Evolutionary conservation across 2,329 filamentous ascomycete genomes (phyloP).

Genomic region (Pestalotiopsis sp.): DNA sequence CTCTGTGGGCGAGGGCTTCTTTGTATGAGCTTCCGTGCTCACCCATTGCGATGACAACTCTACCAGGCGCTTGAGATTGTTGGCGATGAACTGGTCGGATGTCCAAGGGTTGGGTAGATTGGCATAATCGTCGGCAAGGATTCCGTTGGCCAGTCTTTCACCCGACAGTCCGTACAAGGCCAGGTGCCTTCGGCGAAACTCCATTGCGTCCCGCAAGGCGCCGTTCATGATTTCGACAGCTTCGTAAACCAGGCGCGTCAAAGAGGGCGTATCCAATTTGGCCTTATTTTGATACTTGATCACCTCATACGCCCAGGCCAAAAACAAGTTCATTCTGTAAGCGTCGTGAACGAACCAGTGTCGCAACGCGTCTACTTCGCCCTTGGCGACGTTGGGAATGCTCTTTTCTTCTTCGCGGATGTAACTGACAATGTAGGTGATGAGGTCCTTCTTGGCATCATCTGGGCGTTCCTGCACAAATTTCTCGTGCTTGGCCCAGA

Average conservation of each 20-base stretch:
- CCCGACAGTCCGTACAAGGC: conserved; percentile 70
- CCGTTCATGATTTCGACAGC: conserved; percentile 67
- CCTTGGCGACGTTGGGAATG: conserved; percentile 59
- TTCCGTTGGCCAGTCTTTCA: conserved; percentile 65
- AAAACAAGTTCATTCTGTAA: conserved; percentile 68
- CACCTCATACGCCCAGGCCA: conserved; percentile 77
- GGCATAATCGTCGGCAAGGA: conserved; percentile 64
- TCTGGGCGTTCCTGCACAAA: conserved; percentile 60
- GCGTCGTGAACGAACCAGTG: conserved; percentile 84
- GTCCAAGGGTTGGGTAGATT: conserved; percentile 85
- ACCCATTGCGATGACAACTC: conserved; percentile 60
- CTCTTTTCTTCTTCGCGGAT: conserved; percentile 78
- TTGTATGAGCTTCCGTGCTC: conserved; percentile 40
- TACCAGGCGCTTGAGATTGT: conserved; percentile 60
- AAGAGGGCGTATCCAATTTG: conserved; percentile 51
- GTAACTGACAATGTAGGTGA: conserved; percentile 72
- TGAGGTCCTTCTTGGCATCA: conserved; percentile 66
- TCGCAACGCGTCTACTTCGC: conserved; percentile 78
- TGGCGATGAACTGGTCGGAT: conserved; percentile 62
- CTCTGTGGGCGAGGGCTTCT: conserved; percentile 30
- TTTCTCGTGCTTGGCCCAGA: conserved; percentile 81
- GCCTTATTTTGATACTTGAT: conserved; percentile 72
- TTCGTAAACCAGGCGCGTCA: conserved; percentile 64
- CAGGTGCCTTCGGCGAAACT: conserved; percentile 72
- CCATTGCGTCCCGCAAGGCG: conserved; percentile 65